Percentiles rank a stretch among this genome's conserved stretches.
phyloP scores from a whole-genome alignment of 1,139 yeast species.

The Saccharomyces hybrid region DNA sequence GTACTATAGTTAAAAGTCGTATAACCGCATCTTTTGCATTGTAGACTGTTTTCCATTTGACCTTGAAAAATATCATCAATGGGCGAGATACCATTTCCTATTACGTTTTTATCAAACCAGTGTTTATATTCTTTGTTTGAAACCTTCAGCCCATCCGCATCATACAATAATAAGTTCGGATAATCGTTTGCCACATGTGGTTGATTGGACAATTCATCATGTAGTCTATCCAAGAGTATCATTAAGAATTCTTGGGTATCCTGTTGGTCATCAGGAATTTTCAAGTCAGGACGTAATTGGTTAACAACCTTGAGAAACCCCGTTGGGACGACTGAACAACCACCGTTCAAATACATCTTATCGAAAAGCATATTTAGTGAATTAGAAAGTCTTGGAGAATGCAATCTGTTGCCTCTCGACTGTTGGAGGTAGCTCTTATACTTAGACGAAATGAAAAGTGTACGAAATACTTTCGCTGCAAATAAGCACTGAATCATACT shows the following conservation, averaged over 20 bases:
- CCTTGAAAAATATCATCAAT: constrained; percentile 59
- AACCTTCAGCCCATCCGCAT: constrained; percentile 31
- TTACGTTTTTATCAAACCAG: constrained; percentile 49
- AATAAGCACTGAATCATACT: constrained; percentile 60
- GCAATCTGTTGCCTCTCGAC: constrained; percentile 23
- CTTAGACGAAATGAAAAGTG: constrained; percentile 38
- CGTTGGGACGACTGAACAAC: constrained; percentile 56
- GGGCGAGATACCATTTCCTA: constrained; percentile 58
- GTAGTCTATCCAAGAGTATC: constrained; percentile 57
- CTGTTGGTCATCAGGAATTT: constrained; percentile 67
- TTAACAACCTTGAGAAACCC: constrained; percentile 52
- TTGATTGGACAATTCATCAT: constrained; percentile 51
- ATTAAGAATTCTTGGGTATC: constrained; percentile 72
- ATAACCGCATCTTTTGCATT: constrained; percentile 57
- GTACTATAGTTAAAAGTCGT: constrained; percentile 52
- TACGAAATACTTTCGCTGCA: constrained; percentile 42
- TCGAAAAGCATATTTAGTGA: constrained; percentile 46
- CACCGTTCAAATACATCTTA: constrained; percentile 45
- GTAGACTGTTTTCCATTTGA: constrained; percentile 55
- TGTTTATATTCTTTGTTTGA: constrained; percentile 44
- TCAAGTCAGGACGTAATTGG: constrained; percentile 52
- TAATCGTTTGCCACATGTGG: constrained; percentile 34
- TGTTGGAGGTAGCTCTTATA: constrained; percentile 38
- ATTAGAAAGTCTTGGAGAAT: constrained; percentile 35
- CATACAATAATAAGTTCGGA: constrained; percentile 34